Evolutionary conservation across 2,329 filamentous ascomycete species (phyloP), one percentile per base, ranked within the genome.

Genomic region (Alternaria brassicae): DNA sequence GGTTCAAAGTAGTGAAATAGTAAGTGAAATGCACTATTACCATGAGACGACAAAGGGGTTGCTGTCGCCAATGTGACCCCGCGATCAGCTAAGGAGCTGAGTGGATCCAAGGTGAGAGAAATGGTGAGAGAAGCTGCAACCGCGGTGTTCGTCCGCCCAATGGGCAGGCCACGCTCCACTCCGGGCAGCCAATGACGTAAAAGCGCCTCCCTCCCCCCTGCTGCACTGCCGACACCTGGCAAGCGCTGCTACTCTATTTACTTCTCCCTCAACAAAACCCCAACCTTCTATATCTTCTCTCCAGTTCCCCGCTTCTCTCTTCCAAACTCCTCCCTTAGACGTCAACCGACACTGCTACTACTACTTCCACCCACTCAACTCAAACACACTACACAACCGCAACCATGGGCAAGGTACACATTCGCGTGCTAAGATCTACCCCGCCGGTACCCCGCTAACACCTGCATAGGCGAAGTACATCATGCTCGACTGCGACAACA

Each of bases 401-500:
- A 66, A 72, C 47, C 69, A 74, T 74, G 72, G 72, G 70, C 67
- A 74, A 74, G 65, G 72, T 72, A 66, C 53, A 61, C 47, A 60
- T 13, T 37, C 8, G 21, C 55, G 36, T 41, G 39, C 32, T 32
- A 52, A 40, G 40, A 57, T 13, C 55, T 61, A 60, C 63, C 66
- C 69, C 64, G 50, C 65, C 50, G 52, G 56, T 53, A 59, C 63
- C 62, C 53, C 61, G 51, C 70, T 74, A 61, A 72, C 56, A 27
- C 2, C 13, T 52, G 39, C 17, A 23, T 60, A 80, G 78, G 79
- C 79, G 75, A 82, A 81, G 67, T 81, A 82, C 75, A 81, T 83
- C 72, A 81, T 83, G 65, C 81, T 84, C 76, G 82, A 84, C 79
- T 84, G 84, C 79, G 83, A 97, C 86, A 97, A 97, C 86, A 97